Conservation (phyloP, 2,329 filamentous ascomycete genomes). For the Colletotrichum coccodes region DNA sequence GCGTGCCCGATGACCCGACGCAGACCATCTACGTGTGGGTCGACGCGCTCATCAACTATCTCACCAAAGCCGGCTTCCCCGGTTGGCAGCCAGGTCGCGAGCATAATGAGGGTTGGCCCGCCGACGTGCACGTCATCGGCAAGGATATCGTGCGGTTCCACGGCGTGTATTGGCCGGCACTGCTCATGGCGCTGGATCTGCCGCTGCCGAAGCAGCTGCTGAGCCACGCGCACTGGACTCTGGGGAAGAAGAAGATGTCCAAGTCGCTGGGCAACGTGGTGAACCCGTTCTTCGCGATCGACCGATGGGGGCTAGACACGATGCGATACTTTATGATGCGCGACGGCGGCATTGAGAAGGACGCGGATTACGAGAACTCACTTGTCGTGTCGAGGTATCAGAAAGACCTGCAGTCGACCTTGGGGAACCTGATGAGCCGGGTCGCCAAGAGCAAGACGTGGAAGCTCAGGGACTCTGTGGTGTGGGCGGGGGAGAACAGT, state of each 20-base stretch:
- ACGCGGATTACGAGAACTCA: conserved; percentile 87
- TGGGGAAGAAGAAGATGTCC: conserved; percentile 93
- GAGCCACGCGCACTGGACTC: conserved; percentile 95
- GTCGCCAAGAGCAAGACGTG: conserved; percentile 76
- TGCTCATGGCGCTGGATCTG: conserved; percentile 88
- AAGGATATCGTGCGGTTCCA: conserved; percentile 98
- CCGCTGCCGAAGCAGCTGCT: conserved; percentile 83
- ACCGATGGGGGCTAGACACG: conserved; percentile 87
- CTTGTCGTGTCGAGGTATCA: conserved; percentile 81
- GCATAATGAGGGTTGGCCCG: conserved; percentile 80
- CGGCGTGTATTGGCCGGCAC: conserved; percentile 97
- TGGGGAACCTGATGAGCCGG: conserved; percentile 84
- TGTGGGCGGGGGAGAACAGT: conserved; percentile 15
- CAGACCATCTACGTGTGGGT: conserved; percentile 99
- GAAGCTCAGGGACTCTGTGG: conserved; percentile 71
- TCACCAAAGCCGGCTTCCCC: conserved; percentile 88
- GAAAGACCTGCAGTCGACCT: conserved; percentile 78
- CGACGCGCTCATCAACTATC: conserved; percentile 93
- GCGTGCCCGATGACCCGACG: conserved; percentile 81
- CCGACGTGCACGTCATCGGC: conserved; percentile 90
- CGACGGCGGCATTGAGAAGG: conserved; percentile 79
- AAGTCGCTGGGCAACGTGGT: conserved; percentile 96
- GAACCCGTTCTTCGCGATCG: conserved; percentile 90
- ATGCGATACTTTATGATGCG: conserved; percentile 91
- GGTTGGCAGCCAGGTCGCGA: conserved; percentile 74